phyloP scores from a whole-genome alignment of 2,329 filamentous ascomycete species.

The Fusarium torulosum region DNA sequence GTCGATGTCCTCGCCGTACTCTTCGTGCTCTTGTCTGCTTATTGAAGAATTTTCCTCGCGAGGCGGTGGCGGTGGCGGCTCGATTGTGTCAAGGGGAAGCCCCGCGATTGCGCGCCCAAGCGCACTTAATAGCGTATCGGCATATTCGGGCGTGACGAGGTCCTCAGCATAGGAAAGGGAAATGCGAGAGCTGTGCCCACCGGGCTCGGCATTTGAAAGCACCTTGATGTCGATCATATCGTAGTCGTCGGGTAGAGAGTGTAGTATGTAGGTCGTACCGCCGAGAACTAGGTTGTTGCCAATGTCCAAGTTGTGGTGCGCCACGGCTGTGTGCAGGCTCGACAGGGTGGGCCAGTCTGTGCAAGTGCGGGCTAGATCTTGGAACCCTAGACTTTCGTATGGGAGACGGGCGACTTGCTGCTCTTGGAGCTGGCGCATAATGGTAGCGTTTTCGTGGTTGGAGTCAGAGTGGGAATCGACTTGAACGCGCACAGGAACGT shows the following conservation, averaged over 20 bases:
- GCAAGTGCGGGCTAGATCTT: slow-evolving; percentile 15
- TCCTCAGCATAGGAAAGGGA: slow-evolving; percentile 15
- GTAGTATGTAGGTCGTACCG: slow-evolving; percentile 7
- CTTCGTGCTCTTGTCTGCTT: slow-evolving; percentile 12
- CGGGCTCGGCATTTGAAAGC: slow-evolving; percentile 13
- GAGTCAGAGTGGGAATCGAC: slow-evolving; percentile 9
- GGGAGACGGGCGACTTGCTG: slow-evolving; percentile 13
- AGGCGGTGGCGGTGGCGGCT: slow-evolving; percentile 8
- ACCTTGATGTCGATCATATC: slow-evolving; percentile 15
- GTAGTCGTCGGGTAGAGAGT: slow-evolving; percentile 16
- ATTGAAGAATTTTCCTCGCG: slow-evolving; percentile 3
- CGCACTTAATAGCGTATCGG: slow-evolving; percentile 14
- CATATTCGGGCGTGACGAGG: slow-evolving; percentile 14
- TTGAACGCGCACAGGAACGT: slow-evolving; percentile 14
- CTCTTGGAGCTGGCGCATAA: slow-evolving; percentile 14
- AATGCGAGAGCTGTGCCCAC: slow-evolving; percentile 17
- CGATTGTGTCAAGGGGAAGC: slow-evolving; percentile 13
- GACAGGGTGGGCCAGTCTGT: slow-evolving; percentile 14
- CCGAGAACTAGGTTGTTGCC: slow-evolving; percentile 10
- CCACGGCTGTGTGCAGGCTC: slow-evolving; percentile 12
- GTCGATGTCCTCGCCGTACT: slow-evolving; percentile 11
- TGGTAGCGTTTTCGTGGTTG: slow-evolving; percentile 2
- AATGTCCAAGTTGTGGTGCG: slow-evolving; percentile 15
- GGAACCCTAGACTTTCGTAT: slow-evolving; percentile 18
- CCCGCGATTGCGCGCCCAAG: slow-evolving; percentile 14